Percentiles rank a stretch among this genome's conserved stretches.
These are phyloP conservation scores for Cyathus striatus DNA, from an alignment of 768 basidiomycete species.

Conservation along the genomic window DNA sequence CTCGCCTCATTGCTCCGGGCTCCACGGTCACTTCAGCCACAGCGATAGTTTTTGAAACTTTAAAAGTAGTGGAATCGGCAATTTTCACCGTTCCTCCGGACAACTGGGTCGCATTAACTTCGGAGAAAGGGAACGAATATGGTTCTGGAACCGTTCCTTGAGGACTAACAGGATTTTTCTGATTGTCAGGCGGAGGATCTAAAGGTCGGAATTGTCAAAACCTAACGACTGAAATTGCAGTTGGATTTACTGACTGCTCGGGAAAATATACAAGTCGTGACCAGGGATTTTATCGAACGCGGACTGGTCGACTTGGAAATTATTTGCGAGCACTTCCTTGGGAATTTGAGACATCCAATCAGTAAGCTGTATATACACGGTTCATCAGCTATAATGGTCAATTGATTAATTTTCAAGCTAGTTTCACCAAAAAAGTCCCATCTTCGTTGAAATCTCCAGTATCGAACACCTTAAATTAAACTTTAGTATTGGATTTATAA, in stretches of 20 bases:
- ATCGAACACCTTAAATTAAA: slow-evolving; percentile 18
- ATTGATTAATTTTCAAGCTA: not conserved
- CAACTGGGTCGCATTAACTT: slow-evolving; percentile 33
- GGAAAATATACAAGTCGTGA: slow-evolving; percentile 50
- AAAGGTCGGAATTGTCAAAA: no score
- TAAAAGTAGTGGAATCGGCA: slow-evolving; percentile 51
- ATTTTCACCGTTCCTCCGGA: slow-evolving; percentile 58
- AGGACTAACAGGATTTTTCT: slow-evolving; percentile 37
- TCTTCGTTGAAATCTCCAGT: slow-evolving; percentile 48
- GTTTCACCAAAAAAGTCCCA: slow-evolving; percentile 39
- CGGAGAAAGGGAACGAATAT: slow-evolving; percentile 50
- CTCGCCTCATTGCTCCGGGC: slow-evolving; percentile 53
- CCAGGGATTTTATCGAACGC: slow-evolving; percentile 28
- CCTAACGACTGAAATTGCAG: not conserved
- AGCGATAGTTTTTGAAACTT: slow-evolving; percentile 47
- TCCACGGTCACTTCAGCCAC: slow-evolving; percentile 56
- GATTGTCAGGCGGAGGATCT: slow-evolving; percentile 39
- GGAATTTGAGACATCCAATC: slow-evolving; percentile 71
- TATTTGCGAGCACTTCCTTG: not conserved
- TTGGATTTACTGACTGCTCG: slow-evolving; percentile 5
- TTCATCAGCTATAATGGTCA: not conserved
- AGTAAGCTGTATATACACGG: slow-evolving; percentile 27
- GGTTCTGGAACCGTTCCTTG: slow-evolving; percentile 20
- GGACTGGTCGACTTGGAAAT: slow-evolving; percentile 1
- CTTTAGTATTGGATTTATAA: not conserved